A percentile compares a stretch with the other conserved stretches of the same genome.
These are phyloP conservation scores for Silene uniflora DNA, from an alignment of 148 eudicot genomes.

Conservation along the genomic window DNA sequence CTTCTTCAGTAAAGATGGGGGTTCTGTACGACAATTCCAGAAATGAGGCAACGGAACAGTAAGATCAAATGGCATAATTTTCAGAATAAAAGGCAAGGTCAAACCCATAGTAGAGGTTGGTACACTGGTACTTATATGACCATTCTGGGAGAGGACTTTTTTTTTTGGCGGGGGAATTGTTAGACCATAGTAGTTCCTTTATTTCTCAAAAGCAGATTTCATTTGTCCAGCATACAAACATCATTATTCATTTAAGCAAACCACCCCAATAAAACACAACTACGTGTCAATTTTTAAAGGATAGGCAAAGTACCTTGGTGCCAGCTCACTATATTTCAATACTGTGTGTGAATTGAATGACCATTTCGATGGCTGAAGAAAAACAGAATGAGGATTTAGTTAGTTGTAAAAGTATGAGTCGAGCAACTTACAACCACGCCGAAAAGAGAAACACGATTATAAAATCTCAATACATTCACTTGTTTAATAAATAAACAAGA, in stretches of 20 bases:
- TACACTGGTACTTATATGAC: not conserved
- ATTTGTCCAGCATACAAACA: not conserved
- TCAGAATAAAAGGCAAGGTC: not conserved
- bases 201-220: not conserved
- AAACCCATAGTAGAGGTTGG: no score
- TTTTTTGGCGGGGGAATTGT: not conserved
- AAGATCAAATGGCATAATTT: conserved; percentile 9
- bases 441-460: not conserved
- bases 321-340: conserved; percentile 80
- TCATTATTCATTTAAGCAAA: no score
- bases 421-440: not conserved
- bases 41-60: conserved; percentile 5
- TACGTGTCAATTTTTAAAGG: not conserved
- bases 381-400: conserved; percentile 15
- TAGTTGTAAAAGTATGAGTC: not conserved
- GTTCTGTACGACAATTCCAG: conserved; percentile 44
- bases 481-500: not conserved
- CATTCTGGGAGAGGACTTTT: not conserved
- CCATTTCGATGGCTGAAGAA: conserved; percentile 86
- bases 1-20: conserved; percentile 74
- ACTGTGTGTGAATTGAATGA: conserved; percentile 79
- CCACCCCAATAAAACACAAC: not conserved
- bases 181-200: not conserved
- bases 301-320: conserved; percentile 60
- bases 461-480: not conserved